These are phyloP conservation scores for Carex kokanica DNA, from an alignment of 176 grass and related monocot species.

Conservation along the genomic window DNA sequence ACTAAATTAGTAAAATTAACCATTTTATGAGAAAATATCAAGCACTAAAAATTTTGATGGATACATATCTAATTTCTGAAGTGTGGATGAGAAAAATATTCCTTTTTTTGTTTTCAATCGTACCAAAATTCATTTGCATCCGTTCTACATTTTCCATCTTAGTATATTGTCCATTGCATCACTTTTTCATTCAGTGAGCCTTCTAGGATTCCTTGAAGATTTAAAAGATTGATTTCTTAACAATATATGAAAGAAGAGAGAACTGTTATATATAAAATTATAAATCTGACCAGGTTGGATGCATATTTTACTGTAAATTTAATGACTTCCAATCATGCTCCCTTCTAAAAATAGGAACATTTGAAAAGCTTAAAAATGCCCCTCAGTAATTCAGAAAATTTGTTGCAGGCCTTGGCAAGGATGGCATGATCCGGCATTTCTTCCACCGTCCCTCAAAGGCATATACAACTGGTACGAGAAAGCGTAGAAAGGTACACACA, in stretches of 20 bases:
- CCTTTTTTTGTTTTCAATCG: too few relatives aligned
- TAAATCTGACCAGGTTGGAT: not conserved
- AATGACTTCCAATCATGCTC: not conserved
- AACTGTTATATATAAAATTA: not conserved
- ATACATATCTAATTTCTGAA: not conserved
- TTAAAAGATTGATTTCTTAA: not conserved
- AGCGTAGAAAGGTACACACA: slow-evolving; percentile 91
- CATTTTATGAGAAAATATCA: not conserved
- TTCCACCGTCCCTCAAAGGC: slow-evolving; percentile 97
- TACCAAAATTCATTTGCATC: not conserved
- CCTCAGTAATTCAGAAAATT: not conserved
- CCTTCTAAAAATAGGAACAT: not conserved
- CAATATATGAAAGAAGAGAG: not conserved
- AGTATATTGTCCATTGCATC: not conserved
- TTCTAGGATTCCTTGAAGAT: not conserved
- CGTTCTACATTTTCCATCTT: not conserved
- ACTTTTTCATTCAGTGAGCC: not conserved
- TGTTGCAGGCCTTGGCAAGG: slow-evolving; percentile 69
- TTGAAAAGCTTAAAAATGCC: not conserved
- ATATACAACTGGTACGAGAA: slow-evolving; percentile 90
- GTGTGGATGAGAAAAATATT: not conserved
- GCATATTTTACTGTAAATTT: not conserved
- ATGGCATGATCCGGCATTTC: slow-evolving; percentile 92
- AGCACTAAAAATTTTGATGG: not conserved
- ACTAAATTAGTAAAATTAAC: not conserved